These are phyloP conservation scores for Paraphaeosphaeria minitans DNA, from an alignment of 2,329 filamentous ascomycete species.

Conservation along the genomic window DNA sequence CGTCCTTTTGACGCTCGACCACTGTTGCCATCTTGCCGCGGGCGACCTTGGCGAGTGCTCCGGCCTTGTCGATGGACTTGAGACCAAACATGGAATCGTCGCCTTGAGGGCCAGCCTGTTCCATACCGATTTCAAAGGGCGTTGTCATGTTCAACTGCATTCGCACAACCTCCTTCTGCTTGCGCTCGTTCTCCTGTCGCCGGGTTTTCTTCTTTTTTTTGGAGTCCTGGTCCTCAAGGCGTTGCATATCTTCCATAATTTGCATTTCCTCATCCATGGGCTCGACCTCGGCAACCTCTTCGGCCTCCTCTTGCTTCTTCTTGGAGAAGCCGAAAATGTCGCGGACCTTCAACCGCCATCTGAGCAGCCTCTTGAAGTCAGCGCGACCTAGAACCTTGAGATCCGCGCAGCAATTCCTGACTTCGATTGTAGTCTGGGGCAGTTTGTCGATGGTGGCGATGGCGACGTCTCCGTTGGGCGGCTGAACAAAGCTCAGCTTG, in stretches of 20 bases:
- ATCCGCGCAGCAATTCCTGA: slow-evolving; percentile 66
- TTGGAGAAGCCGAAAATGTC: slow-evolving; percentile 91
- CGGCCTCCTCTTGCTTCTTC: slow-evolving; percentile 60
- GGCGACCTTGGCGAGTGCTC: slow-evolving; percentile 69
- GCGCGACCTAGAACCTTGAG: slow-evolving; percentile 90
- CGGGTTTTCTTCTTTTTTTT: slow-evolving; percentile 81
- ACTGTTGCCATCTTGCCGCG: slow-evolving; percentile 79
- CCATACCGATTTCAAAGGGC: slow-evolving; percentile 93
- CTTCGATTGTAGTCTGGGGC: slow-evolving; percentile 66
- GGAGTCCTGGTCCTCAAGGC: slow-evolving; percentile 77
- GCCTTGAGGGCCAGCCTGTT: slow-evolving; percentile 78
- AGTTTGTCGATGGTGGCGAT: slow-evolving; percentile 84
- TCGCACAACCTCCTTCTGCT: slow-evolving; percentile 91
- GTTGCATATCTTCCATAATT: slow-evolving; percentile 85
- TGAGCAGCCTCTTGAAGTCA: slow-evolving; percentile 88
- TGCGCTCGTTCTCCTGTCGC: slow-evolving; percentile 88
- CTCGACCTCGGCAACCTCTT: slow-evolving; percentile 81
- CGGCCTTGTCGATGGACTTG: slow-evolving; percentile 78
- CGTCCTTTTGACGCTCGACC: slow-evolving; percentile 56
- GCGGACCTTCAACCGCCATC: slow-evolving; percentile 86
- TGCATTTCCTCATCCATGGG: slow-evolving; percentile 93
- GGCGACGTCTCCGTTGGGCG: slow-evolving; percentile 78
- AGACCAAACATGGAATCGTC: slow-evolving; percentile 86
- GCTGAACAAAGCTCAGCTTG: slow-evolving; percentile 79
- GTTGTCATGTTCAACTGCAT: slow-evolving; percentile 98